phyloP scores from a whole-genome alignment of 768 basidiomycete genomes.

The Hortiboletus campestris region DNA sequence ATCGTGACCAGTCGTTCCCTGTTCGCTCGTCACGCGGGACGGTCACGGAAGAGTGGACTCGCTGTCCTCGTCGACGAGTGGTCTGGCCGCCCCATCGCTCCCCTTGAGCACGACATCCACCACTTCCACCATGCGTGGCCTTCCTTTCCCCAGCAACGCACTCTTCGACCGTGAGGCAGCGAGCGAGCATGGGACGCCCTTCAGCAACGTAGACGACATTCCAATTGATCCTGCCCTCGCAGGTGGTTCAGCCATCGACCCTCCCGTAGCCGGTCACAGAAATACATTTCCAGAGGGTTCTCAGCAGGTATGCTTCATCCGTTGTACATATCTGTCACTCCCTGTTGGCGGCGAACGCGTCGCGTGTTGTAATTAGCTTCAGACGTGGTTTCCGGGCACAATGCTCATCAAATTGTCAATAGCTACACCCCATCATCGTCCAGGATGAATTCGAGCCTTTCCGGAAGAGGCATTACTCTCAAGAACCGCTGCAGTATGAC shows the following conservation, averaged over 20 bases:
- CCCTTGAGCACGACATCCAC: conserved; percentile 11
- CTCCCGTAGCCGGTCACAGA: conserved; percentile 40
- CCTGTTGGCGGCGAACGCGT: conserved; percentile 51
- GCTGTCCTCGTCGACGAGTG: conserved; percentile 39
- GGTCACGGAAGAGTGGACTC: conserved; percentile 33
- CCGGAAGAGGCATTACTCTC: conserved; percentile 25
- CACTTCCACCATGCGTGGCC: conserved; percentile 50
- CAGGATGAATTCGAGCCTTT: conserved; percentile 28
- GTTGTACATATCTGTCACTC: conserved; percentile 16
- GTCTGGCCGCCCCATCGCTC: conserved; percentile 14
- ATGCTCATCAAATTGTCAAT: conserved; percentile 22
- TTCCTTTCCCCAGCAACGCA: conserved; percentile 47
- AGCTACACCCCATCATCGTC: conserved; percentile 26
- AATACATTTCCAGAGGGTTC: conserved; percentile 11
- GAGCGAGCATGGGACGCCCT: conserved; percentile 59
- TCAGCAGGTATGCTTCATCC: conserved; percentile 39
- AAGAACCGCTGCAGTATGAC: conserved; percentile 52
- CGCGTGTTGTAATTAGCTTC: conserved; percentile 56
- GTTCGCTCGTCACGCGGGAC: conserved; percentile 30
- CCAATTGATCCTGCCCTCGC: conserved; percentile 80
- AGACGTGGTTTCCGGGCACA: conserved; percentile 17
- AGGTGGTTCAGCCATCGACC: conserved; percentile 48
- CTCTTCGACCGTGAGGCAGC: conserved; percentile 54
- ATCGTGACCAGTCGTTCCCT: conserved; percentile 28
- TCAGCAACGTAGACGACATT: conserved; percentile 60